Evolutionary conservation across 805 yeast species (phyloP), one percentile per base, ranked within the genome.

Genomic region (Candida chilensis): DNA sequence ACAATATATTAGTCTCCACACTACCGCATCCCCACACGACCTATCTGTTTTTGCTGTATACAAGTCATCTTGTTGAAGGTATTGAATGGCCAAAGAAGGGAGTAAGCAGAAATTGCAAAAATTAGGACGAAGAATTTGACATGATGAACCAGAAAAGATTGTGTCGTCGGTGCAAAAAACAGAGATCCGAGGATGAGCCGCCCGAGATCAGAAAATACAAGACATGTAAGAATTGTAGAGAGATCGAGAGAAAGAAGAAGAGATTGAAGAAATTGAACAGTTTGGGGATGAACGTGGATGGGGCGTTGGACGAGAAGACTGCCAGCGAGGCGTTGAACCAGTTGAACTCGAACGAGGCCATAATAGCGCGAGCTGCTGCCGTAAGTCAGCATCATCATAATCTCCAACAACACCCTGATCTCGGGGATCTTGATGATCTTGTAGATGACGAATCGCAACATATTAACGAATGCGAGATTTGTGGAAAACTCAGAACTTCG

Each of bases 141-240:
- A n/a, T n/a, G n/a, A n/a, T n/a, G n/a, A n/a, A n/a, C 25, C 25
- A 12, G 7, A 22, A 22, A 11, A 22, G 25, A n/a, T 22, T 22
- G 11, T 62, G 68, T 39, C 64, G 68, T 42, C 61, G 68, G 37
- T 62, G 68, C 45, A 62, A 62, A 36, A 43, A 67, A 29, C 52
- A 57, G 52, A 54, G 68, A 50, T 52, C 59, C 43, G 67, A 60
- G 33, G 68, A 62, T 37, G 68, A 62, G 41, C 68, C 68, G 12
- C 61, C 64, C 5, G 68, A 61, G 38, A 67, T 62, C 10, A 55
- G 51, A 41, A 66, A 60, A 39, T 62, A 62, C 40, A 61, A 61
- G 34, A 62, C 68, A 4, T 62, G 68, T 45, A 67, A 67, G 41
- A 60, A 61, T 39, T 62, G 68, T 45, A 50, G 68, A 28, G 60